Evolutionary conservation across 2,329 filamentous ascomycete genomes (phyloP).

Genomic region (Lasiodiplodia hormozganensis): DNA sequence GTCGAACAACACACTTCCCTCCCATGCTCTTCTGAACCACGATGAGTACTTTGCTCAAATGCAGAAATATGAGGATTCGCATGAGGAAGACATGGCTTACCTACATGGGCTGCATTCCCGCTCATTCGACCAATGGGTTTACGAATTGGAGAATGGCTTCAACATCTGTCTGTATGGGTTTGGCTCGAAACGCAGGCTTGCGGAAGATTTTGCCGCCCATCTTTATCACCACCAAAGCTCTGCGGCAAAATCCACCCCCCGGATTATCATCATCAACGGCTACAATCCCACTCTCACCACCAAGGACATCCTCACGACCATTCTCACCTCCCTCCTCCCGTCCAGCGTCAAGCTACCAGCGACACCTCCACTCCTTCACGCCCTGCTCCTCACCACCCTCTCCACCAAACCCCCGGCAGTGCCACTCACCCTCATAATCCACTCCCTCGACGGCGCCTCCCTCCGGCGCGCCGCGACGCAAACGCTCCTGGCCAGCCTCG

Average conservation of each 20-base stretch:
- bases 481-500: constrained; percentile 76
- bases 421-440: constrained; percentile 62
- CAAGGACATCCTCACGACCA: constrained; percentile 72
- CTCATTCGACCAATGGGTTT: constrained; percentile 89
- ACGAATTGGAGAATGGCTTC: constrained; percentile 87
- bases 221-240: constrained; percentile 58
- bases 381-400: constrained; percentile 69
- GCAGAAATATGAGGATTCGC: constrained; percentile 70
- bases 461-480: constrained; percentile 76
- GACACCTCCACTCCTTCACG: constrained; percentile 72
- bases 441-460: constrained; percentile 83
- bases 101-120: constrained; percentile 77
- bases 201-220: constrained; percentile 77
- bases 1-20: constrained; percentile 82
- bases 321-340: constrained; percentile 68
- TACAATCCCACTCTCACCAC: constrained; percentile 72
- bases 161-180: constrained; percentile 91
- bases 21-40: constrained; percentile 79
- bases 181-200: constrained; percentile 81
- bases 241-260: constrained; percentile 52
- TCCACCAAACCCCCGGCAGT: constrained; percentile 47
- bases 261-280: constrained; percentile 86
- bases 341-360: constrained; percentile 63
- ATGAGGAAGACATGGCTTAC: constrained; percentile 72
- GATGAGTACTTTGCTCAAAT: constrained; percentile 86